Base-by-base conservation (phyloP, 805 yeast genomes). In the Metschnikowia sp. region DNA sequence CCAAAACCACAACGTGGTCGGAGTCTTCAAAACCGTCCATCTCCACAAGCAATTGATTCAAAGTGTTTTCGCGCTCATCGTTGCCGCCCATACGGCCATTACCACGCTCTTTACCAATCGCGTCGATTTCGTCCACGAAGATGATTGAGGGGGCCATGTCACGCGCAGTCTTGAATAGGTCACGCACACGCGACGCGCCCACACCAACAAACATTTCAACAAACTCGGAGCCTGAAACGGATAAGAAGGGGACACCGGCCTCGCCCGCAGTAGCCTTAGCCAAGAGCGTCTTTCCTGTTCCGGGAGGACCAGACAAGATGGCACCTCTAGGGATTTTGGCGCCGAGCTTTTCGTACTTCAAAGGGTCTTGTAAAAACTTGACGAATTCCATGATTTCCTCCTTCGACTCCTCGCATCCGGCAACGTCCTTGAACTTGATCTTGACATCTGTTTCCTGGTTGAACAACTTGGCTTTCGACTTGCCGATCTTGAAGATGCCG, bases 211-310 rank as follows among this genome's bases (percentile, higher is more conserved):
- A 94, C 98, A 92, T 94, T 66, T 92, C 98, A 11, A 94, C 96
- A 58, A 92, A 92, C 67, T 92, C 99, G 6, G 98, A 91, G 54
- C 99, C 99, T 1, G 96, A 88, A 15, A 94, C 98, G 12, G 96
- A 87, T 59, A 83, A 83, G 65, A 94, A 94, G 37, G 99, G 97
- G 36, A 94, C 99, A 48, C 94, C 96, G 0, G 99, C 99, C 68
- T 94, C 99, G 56, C 99, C 99, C 2, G 99, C 99, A 42, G 98
- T 94, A 5, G 99, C 99, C 64, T 89, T 92, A 10, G 99, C 99
- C 42, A 94, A 72, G 45, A 94, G 74, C 1, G 99, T 94, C 66
- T 94, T 94, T 82, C 99, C 99, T 9, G 99, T 94, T 74, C 99
- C 99, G 43, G 99, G 99, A 13, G 99, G 96, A 41, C 99, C 99